Evolutionary conservation across 2,329 filamentous ascomycete genomes (phyloP).

Genomic region (Clonostachys rhizophaga): DNA sequence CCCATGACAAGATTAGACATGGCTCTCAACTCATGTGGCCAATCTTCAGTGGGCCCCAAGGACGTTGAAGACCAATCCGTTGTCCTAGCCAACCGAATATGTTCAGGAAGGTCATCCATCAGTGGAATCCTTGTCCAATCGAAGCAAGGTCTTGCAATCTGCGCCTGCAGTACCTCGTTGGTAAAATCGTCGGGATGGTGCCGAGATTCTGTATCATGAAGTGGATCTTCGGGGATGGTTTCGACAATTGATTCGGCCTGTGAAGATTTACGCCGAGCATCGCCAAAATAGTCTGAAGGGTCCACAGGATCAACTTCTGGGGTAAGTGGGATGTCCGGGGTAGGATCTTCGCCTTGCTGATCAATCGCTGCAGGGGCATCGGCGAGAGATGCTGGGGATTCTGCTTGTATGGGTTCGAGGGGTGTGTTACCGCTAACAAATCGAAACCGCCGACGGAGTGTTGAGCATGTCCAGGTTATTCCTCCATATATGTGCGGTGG

Average conservation of each 20-base stretch:
- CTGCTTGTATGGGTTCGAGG: conserved; percentile 22
- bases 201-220: conserved; percentile 2
- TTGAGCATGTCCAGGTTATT: conserved; percentile 66
- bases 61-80: conserved; percentile 70
- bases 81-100: conserved; percentile 69
- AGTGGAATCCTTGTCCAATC: conserved; percentile 76
- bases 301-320: conserved; percentile 17
- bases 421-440: conserved; percentile 56
- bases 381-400: conserved; percentile 29
- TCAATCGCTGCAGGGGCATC: conserved; percentile 23
- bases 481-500: conserved; percentile 58
- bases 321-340: conserved; percentile 27
- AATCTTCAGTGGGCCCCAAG: conserved; percentile 71
- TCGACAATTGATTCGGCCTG: conserved; percentile 1
- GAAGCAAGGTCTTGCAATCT: conserved; percentile 50
- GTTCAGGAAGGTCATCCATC: conserved; percentile 57
- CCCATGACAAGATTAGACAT: conserved; percentile 84
- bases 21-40: conserved; percentile 66
- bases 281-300: conserved; percentile 37
- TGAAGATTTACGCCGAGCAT: conserved; percentile 10
- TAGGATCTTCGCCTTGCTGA: conserved; percentile 24
- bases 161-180: conserved; percentile 29
- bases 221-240: not conserved
- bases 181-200: conserved; percentile 33
- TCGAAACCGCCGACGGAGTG: conserved; percentile 62